Conservation (phyloP, 441 rosid species). For the Jatropha podagrica region DNA sequence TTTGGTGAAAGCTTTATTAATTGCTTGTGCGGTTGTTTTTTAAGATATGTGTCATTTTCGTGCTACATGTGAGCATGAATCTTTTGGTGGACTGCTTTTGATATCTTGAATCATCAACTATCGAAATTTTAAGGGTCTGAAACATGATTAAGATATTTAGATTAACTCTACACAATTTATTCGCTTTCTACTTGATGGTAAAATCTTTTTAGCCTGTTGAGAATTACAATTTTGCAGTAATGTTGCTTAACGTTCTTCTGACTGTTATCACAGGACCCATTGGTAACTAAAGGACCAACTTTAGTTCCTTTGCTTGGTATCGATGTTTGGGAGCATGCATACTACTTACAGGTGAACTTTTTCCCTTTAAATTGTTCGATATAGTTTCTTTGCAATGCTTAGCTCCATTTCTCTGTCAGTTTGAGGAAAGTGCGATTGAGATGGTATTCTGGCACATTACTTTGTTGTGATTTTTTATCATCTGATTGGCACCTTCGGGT, state of each 20-base stretch:
- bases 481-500: not conserved
- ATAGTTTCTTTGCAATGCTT: not conserved
- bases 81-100: not conserved
- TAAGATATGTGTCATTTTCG: not conserved
- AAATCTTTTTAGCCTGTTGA: not conserved
- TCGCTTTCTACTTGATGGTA: not conserved
- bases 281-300: conserved; percentile 72
- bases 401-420: not conserved
- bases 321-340: conserved; percentile 99
- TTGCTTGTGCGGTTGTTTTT: not conserved
- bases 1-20: not conserved
- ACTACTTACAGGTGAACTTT: conserved; percentile 81
- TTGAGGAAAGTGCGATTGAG: not conserved
- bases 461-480: not conserved
- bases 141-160: not conserved
- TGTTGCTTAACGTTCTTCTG: conserved; percentile 5
- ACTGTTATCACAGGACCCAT: conserved; percentile 64
- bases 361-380: conserved; percentile 12
- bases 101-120: not conserved
- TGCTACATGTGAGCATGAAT: not conserved
- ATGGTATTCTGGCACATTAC: not conserved
- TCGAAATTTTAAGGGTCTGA: not conserved
- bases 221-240: not conserved
- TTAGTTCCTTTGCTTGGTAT: conserved; percentile 88
- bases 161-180: not conserved